Percentiles rank a stretch among this genome's conserved stretches.
phyloP scores from a whole-genome alignment of 805 yeast genomes.

The Kluyveromyces nonfermentans region DNA sequence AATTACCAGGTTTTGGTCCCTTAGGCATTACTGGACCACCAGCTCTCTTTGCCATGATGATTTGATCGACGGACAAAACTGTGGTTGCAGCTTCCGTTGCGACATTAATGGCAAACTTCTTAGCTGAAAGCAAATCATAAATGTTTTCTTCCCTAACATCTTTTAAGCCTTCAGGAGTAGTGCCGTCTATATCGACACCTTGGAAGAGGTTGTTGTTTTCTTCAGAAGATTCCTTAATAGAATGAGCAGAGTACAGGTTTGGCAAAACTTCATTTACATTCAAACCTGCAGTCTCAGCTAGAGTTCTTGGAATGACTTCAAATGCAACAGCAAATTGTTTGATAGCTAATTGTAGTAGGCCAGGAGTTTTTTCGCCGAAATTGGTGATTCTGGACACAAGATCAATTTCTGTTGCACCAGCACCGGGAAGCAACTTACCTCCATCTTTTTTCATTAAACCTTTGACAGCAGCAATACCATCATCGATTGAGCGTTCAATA shows the following conservation, averaged over 20 bases:
- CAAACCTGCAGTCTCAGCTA: conserved; percentile 91
- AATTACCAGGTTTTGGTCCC: conserved; percentile 83
- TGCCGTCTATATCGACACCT: conserved; percentile 78
- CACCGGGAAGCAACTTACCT: conserved; percentile 79
- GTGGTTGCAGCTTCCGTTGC: conserved; percentile 96
- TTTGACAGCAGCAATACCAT: conserved; percentile 88
- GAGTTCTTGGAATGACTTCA: conserved; percentile 84
- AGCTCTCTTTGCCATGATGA: conserved; percentile 97
- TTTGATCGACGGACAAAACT: conserved; percentile 87
- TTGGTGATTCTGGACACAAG: conserved; percentile 68
- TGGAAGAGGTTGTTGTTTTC: conserved; percentile 25
- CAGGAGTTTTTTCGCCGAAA: conserved; percentile 91
- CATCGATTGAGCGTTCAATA: conserved; percentile 94
- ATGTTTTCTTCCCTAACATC: conserved; percentile 65
- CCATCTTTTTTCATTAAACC: conserved; percentile 78
- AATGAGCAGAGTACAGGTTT: conserved; percentile 80
- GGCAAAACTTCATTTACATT: conserved; percentile 87
- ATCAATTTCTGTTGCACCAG: conserved; percentile 91
- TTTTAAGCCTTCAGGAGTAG: conserved; percentile 52
- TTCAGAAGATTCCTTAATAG: conserved; percentile 24
- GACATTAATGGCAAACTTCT: conserved; percentile 78
- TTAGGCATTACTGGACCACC: conserved; percentile 93
- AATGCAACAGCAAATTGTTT: conserved; percentile 91
- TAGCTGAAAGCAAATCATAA: conserved; percentile 70
- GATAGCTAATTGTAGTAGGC: conserved; percentile 84